Evolutionary conservation across 2,329 filamentous ascomycete genomes (phyloP).

Genomic region (Teratosphaeria gauchensis): DNA sequence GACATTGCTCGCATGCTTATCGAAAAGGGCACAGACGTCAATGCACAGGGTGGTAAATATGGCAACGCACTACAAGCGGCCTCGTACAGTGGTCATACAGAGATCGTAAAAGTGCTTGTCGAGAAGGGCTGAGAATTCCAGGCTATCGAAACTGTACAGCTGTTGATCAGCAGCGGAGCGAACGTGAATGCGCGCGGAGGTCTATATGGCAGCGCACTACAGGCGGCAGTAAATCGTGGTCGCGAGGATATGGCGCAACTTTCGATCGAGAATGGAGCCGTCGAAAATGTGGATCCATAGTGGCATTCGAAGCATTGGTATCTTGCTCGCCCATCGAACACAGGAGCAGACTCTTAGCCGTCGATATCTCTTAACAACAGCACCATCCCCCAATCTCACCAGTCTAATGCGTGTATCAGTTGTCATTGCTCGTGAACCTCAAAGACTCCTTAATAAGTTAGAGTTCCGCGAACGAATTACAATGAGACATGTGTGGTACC

Average conservation of each 20-base stretch:
- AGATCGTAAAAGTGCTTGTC: too few relatives aligned
- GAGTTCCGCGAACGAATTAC: too few relatives aligned
- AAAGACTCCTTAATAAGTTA: too few relatives aligned
- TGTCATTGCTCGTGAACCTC: too few relatives aligned
- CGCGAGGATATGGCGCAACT: conserved; percentile 1
- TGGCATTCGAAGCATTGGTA: not conserved
- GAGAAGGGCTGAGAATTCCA: too few relatives aligned
- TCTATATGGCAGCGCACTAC: not conserved
- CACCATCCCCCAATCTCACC: too few relatives aligned
- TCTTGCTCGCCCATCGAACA: too few relatives aligned
- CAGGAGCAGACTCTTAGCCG: too few relatives aligned
- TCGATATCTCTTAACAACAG: too few relatives aligned
- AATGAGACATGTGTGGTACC: too few relatives aligned
- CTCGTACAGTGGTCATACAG: not conserved
- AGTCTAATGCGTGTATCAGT: too few relatives aligned
- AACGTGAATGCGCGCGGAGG: conserved; percentile 6
- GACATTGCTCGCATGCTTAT: conserved; percentile 8
- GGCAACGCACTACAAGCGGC: conserved; percentile 6
- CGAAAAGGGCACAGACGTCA: conserved; percentile 8
- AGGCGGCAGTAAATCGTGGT: not conserved
- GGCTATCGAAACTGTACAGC: conserved; percentile 3
- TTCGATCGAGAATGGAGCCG: conserved; percentile 3
- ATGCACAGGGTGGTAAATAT: not conserved
- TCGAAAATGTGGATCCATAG: conserved; percentile 1
- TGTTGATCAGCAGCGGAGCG: conserved; percentile 10